Percentiles rank a stretch among this genome's conserved stretches.
These are phyloP conservation scores for Brettanomyces nanus DNA, from an alignment of 805 yeast species.

Conservation along the genomic window DNA sequence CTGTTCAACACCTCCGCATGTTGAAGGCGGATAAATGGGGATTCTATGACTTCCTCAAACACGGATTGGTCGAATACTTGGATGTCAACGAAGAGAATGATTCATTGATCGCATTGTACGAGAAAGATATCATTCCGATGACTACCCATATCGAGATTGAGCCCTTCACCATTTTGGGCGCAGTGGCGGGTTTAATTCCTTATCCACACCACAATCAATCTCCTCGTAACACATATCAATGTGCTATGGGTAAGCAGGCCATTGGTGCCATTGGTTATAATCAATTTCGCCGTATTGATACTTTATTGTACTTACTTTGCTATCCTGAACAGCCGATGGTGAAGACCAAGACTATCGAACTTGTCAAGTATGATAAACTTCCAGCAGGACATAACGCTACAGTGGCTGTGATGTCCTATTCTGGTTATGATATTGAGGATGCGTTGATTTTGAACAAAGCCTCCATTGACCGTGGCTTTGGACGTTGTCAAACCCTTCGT, in stretches of 20 bases:
- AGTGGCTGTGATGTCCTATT: slow-evolving; percentile 98
- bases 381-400: slow-evolving; percentile 99
- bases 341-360: slow-evolving; percentile 91
- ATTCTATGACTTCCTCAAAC: slow-evolving; percentile 83
- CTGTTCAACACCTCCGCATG: slow-evolving; percentile 55
- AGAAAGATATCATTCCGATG: slow-evolving; percentile 44
- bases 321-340: slow-evolving; percentile 99
- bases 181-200: slow-evolving; percentile 88
- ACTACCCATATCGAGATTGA: slow-evolving; percentile 93
- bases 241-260: slow-evolving; percentile 99
- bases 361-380: slow-evolving; percentile 88
- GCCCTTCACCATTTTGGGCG: slow-evolving; percentile 87
- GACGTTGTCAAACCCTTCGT: slow-evolving; percentile 92
- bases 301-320: slow-evolving; percentile 89
- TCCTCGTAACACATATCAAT: slow-evolving; percentile 86
- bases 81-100: slow-evolving; percentile 98
- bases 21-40: slow-evolving; percentile 63
- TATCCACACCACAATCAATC: slow-evolving; percentile 91
- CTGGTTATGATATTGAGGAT: slow-evolving; percentile 99
- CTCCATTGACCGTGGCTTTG: slow-evolving; percentile 92
- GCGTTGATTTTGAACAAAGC: slow-evolving; percentile 92
- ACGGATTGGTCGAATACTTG: slow-evolving; percentile 87
- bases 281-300: slow-evolving; percentile 92
- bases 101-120: slow-evolving; percentile 85
- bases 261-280: slow-evolving; percentile 98